Evolutionary conservation across 768 basidiomycete genomes (phyloP).

Genomic region (Peribolospora kevripleyi): DNA sequence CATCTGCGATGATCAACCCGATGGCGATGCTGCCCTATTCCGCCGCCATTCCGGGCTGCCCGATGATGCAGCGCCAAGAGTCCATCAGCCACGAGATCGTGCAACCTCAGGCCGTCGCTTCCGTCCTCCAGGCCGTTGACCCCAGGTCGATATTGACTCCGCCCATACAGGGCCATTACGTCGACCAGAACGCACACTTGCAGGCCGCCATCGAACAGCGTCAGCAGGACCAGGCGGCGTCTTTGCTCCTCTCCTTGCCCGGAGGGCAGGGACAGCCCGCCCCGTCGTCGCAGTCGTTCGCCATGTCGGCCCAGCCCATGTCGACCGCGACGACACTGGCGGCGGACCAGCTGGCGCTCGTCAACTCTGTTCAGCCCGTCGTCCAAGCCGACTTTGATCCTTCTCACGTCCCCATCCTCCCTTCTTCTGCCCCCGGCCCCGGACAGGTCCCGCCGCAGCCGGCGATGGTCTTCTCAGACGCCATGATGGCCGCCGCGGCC

Average conservation of each 20-base stretch:
- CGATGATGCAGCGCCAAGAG: neutral
- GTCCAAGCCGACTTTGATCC: no score
- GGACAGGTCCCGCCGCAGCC: no score
- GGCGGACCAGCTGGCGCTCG: neutral
- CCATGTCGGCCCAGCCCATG: conserved; percentile 5
- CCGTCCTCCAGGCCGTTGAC: conserved; percentile 6
- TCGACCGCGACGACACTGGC: conserved; percentile 4
- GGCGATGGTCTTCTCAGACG: no score
- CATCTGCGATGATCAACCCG: no score
- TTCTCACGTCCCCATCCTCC: no score
- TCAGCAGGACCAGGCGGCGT: neutral
- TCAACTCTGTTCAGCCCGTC: no score
- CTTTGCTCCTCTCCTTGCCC: neutral
- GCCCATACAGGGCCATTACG: no score
- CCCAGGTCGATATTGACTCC: neutral
- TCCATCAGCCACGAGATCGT: neutral
- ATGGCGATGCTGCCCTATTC: neutral
- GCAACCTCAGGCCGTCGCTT: neutral
- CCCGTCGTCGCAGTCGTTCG: conserved; percentile 2
- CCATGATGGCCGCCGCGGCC: no score
- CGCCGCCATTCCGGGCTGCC: neutral
- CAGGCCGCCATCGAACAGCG: conserved; percentile 9
- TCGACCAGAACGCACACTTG: neutral
- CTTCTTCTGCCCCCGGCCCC: no score
- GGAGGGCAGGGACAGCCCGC: no score